Conservation (phyloP, 2,329 filamentous ascomycete species). For the Penicillium vulpinum region DNA sequence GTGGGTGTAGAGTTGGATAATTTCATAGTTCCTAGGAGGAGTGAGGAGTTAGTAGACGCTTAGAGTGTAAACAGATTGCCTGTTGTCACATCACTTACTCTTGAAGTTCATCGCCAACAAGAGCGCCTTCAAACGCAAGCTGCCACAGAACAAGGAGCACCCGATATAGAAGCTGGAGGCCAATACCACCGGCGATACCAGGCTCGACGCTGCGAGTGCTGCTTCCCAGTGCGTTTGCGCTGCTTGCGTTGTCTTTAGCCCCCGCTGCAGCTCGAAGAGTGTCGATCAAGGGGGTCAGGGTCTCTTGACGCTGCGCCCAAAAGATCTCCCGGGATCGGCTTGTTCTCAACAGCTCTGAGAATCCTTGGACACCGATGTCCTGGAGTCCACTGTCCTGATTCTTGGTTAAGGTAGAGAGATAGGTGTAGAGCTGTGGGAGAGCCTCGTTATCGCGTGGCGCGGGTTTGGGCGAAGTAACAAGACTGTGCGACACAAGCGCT, state of each 20-base stretch:
- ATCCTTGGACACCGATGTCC: conserved; percentile 91
- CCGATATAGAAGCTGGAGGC: conserved; percentile 90
- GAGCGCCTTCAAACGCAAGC: conserved; percentile 78
- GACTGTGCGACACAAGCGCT: conserved; percentile 67
- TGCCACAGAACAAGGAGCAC: conserved; percentile 94
- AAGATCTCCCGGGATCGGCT: conserved; percentile 75
- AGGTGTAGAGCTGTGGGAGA: conserved; percentile 78
- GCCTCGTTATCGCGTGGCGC: conserved; percentile 68
- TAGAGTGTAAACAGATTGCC: not conserved
- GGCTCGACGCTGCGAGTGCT: conserved; percentile 66
- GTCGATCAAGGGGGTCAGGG: conserved; percentile 74
- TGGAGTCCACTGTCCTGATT: conserved; percentile 86
- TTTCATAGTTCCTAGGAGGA: conserved; percentile 88
- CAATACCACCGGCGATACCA: conserved; percentile 71
- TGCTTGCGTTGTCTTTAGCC: conserved; percentile 67
- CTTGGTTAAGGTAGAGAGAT: conserved; percentile 80
- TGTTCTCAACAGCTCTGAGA: conserved; percentile 79
- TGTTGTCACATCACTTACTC: conserved; percentile 24
- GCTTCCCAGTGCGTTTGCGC: conserved; percentile 60
- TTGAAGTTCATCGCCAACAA: conserved; percentile 77
- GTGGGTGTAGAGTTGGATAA: conserved; percentile 87
- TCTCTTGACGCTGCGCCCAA: conserved; percentile 88
- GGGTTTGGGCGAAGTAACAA: conserved; percentile 61
- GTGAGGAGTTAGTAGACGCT: conserved; percentile 17
- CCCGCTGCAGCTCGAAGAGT: conserved; percentile 76